Percentiles rank a stretch among this genome's conserved stretches.
These are phyloP conservation scores for Apiospora kogelbergensis DNA, from an alignment of 2,329 filamentous ascomycete genomes.

Conservation along the genomic window DNA sequence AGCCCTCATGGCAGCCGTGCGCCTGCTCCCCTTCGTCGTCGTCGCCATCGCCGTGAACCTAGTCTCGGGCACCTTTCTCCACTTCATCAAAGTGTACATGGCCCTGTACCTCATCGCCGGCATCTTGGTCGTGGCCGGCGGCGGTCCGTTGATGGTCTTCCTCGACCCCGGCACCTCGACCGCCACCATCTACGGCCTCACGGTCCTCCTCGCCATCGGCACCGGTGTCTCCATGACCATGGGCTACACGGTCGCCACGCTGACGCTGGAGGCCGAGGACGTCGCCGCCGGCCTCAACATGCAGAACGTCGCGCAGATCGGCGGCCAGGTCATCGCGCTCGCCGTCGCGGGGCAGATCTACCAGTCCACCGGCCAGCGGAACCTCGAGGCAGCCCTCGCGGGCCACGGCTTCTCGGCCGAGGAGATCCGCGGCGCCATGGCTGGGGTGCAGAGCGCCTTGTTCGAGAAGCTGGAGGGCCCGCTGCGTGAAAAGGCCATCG, in stretches of 20 bases:
- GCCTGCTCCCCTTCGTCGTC: conserved; percentile 39
- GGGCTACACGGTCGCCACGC: conserved; percentile 34
- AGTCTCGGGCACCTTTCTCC: conserved; percentile 12
- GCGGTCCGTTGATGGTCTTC: background rate
- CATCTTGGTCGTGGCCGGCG: background rate
- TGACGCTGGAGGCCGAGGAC: conserved; percentile 28
- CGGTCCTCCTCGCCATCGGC: conserved; percentile 40
- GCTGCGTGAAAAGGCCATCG: background rate
- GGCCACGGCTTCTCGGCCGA: background rate
- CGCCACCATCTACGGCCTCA: conserved; percentile 33
- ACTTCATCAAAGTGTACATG: conserved; percentile 32
- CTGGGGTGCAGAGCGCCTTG: background rate
- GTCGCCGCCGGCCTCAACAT: conserved; percentile 34
- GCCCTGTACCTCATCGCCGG: background rate
- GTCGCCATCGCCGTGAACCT: conserved; percentile 28
- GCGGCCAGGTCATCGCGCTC: conserved; percentile 8
- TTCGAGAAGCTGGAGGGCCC: background rate
- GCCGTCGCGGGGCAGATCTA: conserved; percentile 9
- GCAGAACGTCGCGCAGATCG: conserved; percentile 27
- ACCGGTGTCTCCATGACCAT: conserved; percentile 35
- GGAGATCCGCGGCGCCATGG: background rate
- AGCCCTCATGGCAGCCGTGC: background rate
- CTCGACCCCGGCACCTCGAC: conserved; percentile 18
- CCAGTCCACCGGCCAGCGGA: conserved; percentile 13
- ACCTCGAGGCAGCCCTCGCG: background rate